Percentiles rank a stretch among this genome's conserved stretches.
Conservation (phyloP, 139 green algal genomes). For the Tetratostichococcus sp. region DNA sequence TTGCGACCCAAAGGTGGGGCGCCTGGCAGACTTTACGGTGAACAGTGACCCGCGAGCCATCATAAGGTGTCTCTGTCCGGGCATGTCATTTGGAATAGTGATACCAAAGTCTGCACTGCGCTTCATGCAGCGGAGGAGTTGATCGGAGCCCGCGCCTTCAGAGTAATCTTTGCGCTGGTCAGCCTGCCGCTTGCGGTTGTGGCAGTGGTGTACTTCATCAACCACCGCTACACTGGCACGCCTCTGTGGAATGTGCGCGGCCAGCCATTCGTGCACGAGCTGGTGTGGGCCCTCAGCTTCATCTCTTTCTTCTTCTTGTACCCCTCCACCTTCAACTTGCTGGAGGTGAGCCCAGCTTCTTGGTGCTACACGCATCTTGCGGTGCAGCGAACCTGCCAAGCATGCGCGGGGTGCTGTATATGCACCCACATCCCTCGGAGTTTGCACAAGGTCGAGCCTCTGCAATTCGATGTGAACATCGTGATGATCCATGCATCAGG, state of each 20-base stretch:
- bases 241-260: constrained; percentile 81
- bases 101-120: too few species aligned
- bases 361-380: too few species aligned
- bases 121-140: constrained; percentile 67
- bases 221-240: constrained; percentile 84
- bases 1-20: constrained; percentile 66
- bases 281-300: constrained; percentile 87
- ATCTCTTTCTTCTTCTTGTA: constrained; percentile 99
- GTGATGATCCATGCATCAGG: constrained; percentile 29
- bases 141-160: constrained; percentile 84
- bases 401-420: too few species aligned
- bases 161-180: constrained; percentile 87
- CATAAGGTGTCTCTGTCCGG: too few species aligned
- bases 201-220: constrained; percentile 96
- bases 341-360: constrained; percentile 70
- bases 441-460: too few species aligned
- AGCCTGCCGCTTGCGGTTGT: constrained; percentile 82
- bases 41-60: too few species aligned
- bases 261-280: constrained; percentile 73
- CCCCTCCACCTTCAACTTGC: constrained; percentile 98
- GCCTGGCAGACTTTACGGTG: too few species aligned
- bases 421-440: not conserved
- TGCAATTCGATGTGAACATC: too few species aligned
- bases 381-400: too few species aligned
- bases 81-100: too few species aligned